Evolutionary conservation across 768 basidiomycete species (phyloP), one percentile per base, ranked within the genome.

Genomic region (Psilocybe cyanescens): DNA sequence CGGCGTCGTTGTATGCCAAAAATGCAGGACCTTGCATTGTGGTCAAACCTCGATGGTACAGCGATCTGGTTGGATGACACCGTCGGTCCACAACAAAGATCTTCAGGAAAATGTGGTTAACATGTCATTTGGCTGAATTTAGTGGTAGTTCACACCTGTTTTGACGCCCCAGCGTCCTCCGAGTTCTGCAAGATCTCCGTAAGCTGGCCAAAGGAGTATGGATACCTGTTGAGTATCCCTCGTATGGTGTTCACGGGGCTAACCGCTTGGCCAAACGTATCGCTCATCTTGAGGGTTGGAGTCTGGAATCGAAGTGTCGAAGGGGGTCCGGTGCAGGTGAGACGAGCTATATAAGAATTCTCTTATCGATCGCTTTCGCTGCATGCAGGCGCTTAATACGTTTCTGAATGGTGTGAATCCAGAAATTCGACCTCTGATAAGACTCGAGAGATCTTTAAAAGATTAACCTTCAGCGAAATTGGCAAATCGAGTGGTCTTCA

Each of bases 111-210:
- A 31, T 53, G 58, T 58, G 16, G 16, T 35, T n/a, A 16, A 9
- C 46, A 39, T 8, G 33, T 11, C 8, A 3, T 24, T 24, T 24
- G 2, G 24, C 24, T 37, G 30, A 8, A 3, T 14, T 28, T 39
- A 39, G n/a, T 24, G 41, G 11, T 35, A 11, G 33, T 30, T 1
- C 76, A 5, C 14, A 80, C 82, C 74, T 83, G 81, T 30, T 74
- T 71, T 0, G 68, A 70, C 9, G 81, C 83, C n/a, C 73, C 69
- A 0, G 83, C 81, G 66, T 85, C 83, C 48, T 84, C 81, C 0
- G 82, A 79, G 57, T 85, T 85, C 67, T 82, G 81, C 2, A 83
- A 28, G 0, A 83, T 47, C 57, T 85, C 83, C 5, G 81, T 74
- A 14, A 84, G 68, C 3, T 83, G 59, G 0, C 80, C 79, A 19